Evolutionary conservation across 768 basidiomycete genomes (phyloP), one percentile per base, ranked within the genome.

Genomic region (Lactifluus volemus): DNA sequence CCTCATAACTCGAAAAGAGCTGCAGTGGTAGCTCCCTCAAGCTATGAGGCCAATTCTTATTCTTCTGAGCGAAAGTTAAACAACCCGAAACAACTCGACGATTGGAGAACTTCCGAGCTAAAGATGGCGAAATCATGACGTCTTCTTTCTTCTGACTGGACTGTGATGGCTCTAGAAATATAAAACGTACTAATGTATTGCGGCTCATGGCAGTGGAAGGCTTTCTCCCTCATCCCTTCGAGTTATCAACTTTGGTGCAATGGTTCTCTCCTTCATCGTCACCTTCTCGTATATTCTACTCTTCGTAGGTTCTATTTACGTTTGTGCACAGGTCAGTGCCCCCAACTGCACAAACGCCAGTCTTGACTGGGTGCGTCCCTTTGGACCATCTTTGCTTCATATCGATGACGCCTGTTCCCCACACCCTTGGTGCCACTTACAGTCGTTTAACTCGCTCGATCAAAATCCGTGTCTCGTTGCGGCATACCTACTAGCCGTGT

Each of bases 381-480:
- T 38, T 21, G 38, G 19, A 4, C 36, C 7, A 8, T 11, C 5
- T 39, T 39, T 15, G 8, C 30, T 32, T 39, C 10, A 5, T 47
- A 11, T 19, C 17, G 14, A 45, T 56, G 17, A 60, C 25, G 8
- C 10, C 21, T 2, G 2, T 12, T 51, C 17, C n/a, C 8, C 34
- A 3, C 17, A 39, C 5, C 30, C 19, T 21, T 34, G 4, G 12
- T 14, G 29, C 9, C 8, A 7, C 10, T 19, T n/a, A 11, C 30
- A 64, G 63, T 30, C 61, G 4, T 50, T 14, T 29, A 64, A 64
- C 25, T 63, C 60, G n/a, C 56, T 64, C 3, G 21, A n/a, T 3
- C 60, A 64, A 21, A 47, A 6, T 36, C 56, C 63, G 21, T 64
- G 63, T 21, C 14, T n/a, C 4, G 45, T 64, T 4, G 21, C 15